Evolutionary conservation across 495 filamentous ascomycete species (phyloP).

Genomic region (Tuber borchii): DNA sequence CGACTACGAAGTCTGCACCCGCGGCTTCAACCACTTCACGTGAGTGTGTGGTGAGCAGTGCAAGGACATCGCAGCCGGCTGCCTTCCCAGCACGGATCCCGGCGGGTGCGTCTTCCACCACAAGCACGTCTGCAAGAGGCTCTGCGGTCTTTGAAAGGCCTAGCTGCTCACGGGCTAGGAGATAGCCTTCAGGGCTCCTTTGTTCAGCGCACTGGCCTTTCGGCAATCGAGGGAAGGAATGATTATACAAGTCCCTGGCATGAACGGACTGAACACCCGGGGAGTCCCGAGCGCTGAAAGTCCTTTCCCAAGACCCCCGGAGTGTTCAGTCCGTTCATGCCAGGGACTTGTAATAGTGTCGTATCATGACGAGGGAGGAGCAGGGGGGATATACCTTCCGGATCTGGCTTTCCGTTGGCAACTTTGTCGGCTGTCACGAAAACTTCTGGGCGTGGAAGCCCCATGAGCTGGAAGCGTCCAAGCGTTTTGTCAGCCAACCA

Average conservation of each 20-base stretch:
- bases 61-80: slow-evolving; percentile 81
- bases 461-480: slow-evolving; percentile 44
- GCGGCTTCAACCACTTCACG: slow-evolving; percentile 62
- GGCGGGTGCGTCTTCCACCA: slow-evolving; percentile 90
- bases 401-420: slow-evolving; percentile 76
- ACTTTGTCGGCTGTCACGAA: slow-evolving; percentile 86
- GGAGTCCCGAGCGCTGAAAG: too few species aligned
- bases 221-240: background rate
- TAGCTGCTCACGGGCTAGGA: slow-evolving; percentile 29
- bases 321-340: too few species aligned
- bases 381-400: slow-evolving; percentile 55
- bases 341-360: too few species aligned
- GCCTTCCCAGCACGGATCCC: slow-evolving; percentile 82
- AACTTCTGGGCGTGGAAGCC: slow-evolving; percentile 63
- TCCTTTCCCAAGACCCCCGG: too few species aligned
- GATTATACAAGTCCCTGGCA: too few species aligned
- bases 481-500: slow-evolving; percentile 1
- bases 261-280: too few species aligned
- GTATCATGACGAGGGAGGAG: slow-evolving; percentile 2
- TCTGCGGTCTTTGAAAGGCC: slow-evolving; percentile 44
- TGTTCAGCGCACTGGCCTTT: slow-evolving; percentile 17
- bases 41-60: slow-evolving; percentile 78
- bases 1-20: slow-evolving; percentile 80
- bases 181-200: slow-evolving; percentile 21
- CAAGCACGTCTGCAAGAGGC: slow-evolving; percentile 50